phyloP scores from a whole-genome alignment of 75 land plant genomes.

The Cryptomeria japonica region DNA sequence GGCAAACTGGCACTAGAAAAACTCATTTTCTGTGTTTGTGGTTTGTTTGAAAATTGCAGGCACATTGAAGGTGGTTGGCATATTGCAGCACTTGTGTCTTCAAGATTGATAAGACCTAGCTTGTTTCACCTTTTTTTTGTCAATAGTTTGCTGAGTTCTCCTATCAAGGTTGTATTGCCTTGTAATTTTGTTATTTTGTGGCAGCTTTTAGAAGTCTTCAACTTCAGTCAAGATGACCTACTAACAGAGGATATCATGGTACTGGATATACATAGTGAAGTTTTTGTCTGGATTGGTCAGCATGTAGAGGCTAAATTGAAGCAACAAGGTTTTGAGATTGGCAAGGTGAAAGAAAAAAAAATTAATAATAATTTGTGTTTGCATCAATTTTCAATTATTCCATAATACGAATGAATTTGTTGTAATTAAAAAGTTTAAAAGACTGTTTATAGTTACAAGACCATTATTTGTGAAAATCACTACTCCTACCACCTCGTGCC shows the following conservation, averaged over 20 bases:
- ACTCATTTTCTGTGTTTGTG: slow-evolving; percentile 1
- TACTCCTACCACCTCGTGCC: background rate
- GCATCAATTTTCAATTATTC: background rate
- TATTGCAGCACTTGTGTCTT: background rate
- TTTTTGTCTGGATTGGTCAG: slow-evolving; percentile 54
- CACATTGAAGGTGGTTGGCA: slow-evolving; percentile 9
- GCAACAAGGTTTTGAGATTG: slow-evolving; percentile 35
- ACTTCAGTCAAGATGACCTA: slow-evolving; percentile 51
- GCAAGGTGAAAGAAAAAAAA: slow-evolving; percentile 20
- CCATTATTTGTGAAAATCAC: background rate
- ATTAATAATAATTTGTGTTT: background rate
- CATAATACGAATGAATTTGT: background rate
- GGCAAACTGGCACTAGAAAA: background rate
- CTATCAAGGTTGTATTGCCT: background rate
- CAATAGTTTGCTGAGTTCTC: slow-evolving; percentile 3
- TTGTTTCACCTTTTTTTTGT: slow-evolving; percentile 8
- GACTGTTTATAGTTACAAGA: background rate
- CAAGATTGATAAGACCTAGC: background rate
- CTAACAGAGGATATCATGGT: slow-evolving; percentile 52
- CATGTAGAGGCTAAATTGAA: slow-evolving; percentile 29
- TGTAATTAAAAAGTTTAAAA: background rate
- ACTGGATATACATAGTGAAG: slow-evolving; percentile 28
- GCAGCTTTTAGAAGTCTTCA: slow-evolving; percentile 10
- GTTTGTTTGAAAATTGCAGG: slow-evolving; percentile 13
- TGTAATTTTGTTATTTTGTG: background rate